Evolutionary conservation across 257 asterid species (phyloP).

Genomic region (Phtheirospermum japonicum): DNA sequence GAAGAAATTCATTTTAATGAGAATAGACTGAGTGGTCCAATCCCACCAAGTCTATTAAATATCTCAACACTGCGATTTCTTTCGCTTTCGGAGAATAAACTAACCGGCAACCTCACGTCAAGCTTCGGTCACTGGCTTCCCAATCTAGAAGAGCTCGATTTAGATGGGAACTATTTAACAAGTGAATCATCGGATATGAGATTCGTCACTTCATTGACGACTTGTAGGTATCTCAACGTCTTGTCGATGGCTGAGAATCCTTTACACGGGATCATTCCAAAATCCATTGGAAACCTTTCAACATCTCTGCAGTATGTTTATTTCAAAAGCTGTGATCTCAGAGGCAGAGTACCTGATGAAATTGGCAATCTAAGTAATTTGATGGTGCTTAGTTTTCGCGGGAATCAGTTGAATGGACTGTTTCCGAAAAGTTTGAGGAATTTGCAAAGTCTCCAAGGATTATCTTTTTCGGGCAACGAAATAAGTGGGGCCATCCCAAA

Average conservation of each 20-base stretch:
- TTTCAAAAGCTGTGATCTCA: neutral
- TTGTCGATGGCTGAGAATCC: neutral
- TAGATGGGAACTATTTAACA: conserved; percentile 1
- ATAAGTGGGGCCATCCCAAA: neutral
- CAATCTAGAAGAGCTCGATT: conserved; percentile 12
- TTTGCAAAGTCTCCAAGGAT: neutral
- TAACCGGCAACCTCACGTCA: conserved; percentile 34
- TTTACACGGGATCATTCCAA: conserved; percentile 27
- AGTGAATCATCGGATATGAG: conserved; percentile 25
- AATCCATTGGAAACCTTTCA: conserved; percentile 28
- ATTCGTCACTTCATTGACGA: conserved; percentile 27
- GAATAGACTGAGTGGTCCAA: conserved; percentile 22
- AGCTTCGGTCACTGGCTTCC: conserved; percentile 23
- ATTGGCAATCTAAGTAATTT: conserved; percentile 29
- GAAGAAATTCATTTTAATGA: conserved; percentile 10
- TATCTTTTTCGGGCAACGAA: neutral
- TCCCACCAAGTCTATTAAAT: conserved; percentile 25
- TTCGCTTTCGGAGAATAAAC: neutral
- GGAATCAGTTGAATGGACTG: neutral
- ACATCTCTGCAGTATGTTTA: conserved; percentile 18
- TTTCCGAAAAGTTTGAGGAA: neutral
- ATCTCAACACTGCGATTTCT: conserved; percentile 19
- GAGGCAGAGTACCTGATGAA: conserved; percentile 25
- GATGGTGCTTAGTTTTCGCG: neutral
- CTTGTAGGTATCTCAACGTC: neutral